These are phyloP conservation scores for Nannochloris sp. DNA, from an alignment of 139 green algal species.

Conservation along the genomic window DNA sequence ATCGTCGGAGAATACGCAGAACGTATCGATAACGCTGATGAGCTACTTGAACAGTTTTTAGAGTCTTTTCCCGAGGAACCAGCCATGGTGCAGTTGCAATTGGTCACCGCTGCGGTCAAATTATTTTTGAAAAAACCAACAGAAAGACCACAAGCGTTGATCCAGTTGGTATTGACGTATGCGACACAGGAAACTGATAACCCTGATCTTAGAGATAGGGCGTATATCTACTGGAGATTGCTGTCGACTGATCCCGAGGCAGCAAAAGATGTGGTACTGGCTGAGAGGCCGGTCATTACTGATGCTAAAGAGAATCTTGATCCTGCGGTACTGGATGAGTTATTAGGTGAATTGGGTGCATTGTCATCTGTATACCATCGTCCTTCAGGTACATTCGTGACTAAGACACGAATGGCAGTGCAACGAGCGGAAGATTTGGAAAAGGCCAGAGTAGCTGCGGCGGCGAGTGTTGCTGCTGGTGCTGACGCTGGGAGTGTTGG, in stretches of 20 bases:
- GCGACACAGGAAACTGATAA: slow-evolving; percentile 95
- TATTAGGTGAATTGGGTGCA: slow-evolving; percentile 72
- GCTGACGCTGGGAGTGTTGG: not conserved
- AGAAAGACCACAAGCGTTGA: slow-evolving; percentile 86
- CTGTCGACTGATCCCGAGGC: slow-evolving; percentile 88
- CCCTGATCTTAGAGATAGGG: slow-evolving; percentile 93
- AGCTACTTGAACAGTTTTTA: slow-evolving; percentile 94
- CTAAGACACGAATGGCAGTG: slow-evolving; percentile 61
- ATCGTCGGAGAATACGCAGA: slow-evolving; percentile 99
- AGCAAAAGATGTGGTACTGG: slow-evolving; percentile 90
- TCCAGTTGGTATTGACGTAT: slow-evolving; percentile 82
- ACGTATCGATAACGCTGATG: slow-evolving; percentile 97
- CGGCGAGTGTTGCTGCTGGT: not conserved
- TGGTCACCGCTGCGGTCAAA: slow-evolving; percentile 97
- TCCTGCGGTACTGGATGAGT: slow-evolving; percentile 62
- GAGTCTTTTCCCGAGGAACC: slow-evolving; percentile 96
- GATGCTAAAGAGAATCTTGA: slow-evolving; percentile 68
- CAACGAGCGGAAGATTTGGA: slow-evolving; percentile 48
- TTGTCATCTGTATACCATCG: slow-evolving; percentile 94
- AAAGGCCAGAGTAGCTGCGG: slow-evolving; percentile 5
- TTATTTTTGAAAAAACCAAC: slow-evolving; percentile 95
- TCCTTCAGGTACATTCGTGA: slow-evolving; percentile 80
- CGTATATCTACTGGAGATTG: slow-evolving; percentile 98
- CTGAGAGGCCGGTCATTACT: slow-evolving; percentile 86
- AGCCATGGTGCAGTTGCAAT: slow-evolving; percentile 88